Conservation (phyloP, 1,284 basidiomycete species). For the Xerocomus nothofagi region DNA sequence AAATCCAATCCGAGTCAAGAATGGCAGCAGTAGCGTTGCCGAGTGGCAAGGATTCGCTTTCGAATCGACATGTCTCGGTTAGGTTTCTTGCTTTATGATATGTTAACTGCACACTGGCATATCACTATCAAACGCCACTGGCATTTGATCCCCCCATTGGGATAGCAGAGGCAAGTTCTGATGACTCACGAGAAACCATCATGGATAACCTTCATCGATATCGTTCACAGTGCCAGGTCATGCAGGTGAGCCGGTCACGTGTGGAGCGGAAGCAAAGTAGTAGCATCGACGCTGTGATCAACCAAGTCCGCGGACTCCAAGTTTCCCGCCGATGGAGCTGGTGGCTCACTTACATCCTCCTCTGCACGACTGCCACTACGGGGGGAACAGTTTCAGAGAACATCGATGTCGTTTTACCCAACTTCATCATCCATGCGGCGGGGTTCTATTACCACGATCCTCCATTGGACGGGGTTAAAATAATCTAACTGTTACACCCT, state of each 20-base stretch:
- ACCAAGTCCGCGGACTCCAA: slow-evolving; percentile 28
- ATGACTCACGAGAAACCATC: not conserved
- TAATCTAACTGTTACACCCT: slow-evolving; percentile 40
- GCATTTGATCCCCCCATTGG: slow-evolving; percentile 12
- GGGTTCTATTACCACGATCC: slow-evolving; percentile 26
- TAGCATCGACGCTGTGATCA: slow-evolving; percentile 1
- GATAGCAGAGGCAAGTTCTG: not conserved
- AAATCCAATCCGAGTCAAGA: slow-evolving; percentile 2
- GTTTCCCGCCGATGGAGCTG: slow-evolving; percentile 2
- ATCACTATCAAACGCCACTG: slow-evolving; percentile 14
- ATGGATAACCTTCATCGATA: slow-evolving; percentile 3
- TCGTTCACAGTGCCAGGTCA: not conserved
- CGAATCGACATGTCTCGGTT: slow-evolving; percentile 4
- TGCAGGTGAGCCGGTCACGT: too few species aligned
- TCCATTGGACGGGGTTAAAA: slow-evolving; percentile 13
- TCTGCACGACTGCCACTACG: not conserved
- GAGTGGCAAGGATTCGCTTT: not conserved
- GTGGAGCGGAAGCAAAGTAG: slow-evolving; percentile 6
- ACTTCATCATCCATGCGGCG: slow-evolving; percentile 11
- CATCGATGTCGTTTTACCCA: not conserved
- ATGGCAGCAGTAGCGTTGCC: not conserved
- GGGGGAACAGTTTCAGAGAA: slow-evolving; percentile 9
- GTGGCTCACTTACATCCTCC: not conserved
- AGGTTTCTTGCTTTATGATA: slow-evolving; percentile 1
- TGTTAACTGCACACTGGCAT: slow-evolving; percentile 1